These are phyloP conservation scores for Aspergillus tubingensis DNA, from an alignment of 2,329 filamentous ascomycete genomes.

Conservation along the genomic window DNA sequence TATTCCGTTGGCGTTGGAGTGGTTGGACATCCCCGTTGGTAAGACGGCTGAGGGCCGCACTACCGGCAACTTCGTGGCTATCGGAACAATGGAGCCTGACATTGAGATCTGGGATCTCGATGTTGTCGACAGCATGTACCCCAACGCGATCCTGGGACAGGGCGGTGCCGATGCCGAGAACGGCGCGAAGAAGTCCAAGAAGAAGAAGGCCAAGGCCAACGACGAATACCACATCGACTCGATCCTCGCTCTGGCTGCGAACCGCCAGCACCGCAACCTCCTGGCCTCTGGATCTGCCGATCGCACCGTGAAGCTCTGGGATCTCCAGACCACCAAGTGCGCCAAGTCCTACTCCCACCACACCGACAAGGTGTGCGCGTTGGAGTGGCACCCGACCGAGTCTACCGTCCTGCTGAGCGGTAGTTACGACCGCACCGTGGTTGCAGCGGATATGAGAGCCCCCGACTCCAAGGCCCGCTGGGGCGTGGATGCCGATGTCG, in stretches of 20 bases:
- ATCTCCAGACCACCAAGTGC: constrained; percentile 86
- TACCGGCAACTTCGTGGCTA: constrained; percentile 85
- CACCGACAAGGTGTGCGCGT: constrained; percentile 94
- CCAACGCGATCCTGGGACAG: constrained; percentile 90
- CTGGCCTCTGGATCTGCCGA: constrained; percentile 94
- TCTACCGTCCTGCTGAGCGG: constrained; percentile 87
- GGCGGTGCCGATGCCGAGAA: constrained; percentile 50
- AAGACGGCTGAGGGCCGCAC: constrained; percentile 66
- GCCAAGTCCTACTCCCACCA: constrained; percentile 96
- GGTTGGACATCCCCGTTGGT: constrained; percentile 88
- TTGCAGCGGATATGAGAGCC: constrained; percentile 94
- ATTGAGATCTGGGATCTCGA: constrained; percentile 99
- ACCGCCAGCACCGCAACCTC: constrained; percentile 89
- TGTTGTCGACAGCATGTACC: constrained; percentile 95
- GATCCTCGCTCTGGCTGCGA: constrained; percentile 85
- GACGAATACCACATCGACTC: constrained; percentile 93
- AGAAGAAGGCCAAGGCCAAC: constrained; percentile 88
- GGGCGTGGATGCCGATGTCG: constrained; percentile 94
- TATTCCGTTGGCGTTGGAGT: constrained; percentile 92
- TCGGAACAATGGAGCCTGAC: constrained; percentile 96
- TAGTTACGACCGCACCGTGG: constrained; percentile 90
- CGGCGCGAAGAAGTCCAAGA: constrained; percentile 69
- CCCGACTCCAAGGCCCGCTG: constrained; percentile 82
- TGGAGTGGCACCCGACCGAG: constrained; percentile 89
- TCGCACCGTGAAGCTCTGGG: constrained; percentile 97